Evolutionary conservation across 345 rosid species (phyloP), one percentile per base, ranked within the genome.

Genomic region (Camelina sativa): DNA sequence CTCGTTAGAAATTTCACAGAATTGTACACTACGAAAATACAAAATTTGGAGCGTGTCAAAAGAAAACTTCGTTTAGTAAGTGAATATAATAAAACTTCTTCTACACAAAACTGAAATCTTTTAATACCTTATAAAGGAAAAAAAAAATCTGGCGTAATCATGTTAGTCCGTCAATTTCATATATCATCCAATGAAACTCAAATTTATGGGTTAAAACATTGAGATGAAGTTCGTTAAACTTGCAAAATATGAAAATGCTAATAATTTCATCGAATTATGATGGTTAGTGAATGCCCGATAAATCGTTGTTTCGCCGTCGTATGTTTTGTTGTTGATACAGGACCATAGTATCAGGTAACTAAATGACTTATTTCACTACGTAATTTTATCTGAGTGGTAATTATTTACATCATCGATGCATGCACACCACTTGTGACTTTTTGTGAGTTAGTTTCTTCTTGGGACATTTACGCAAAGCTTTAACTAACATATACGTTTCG

Each of bases 401-500:
- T 57, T 61, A 52, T 1, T 43, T 8, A 69, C 41, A 37, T 69
- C 43, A 47, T 76, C 11, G n/a, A 70, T 70, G 80, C 80, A 76
- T 70, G 80, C 11, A 51, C 55, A 70, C 76, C 71, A 70, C 71
- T 37, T 65, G 80, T 70, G 71, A 56, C 60, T 70, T 37, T 37
- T 50, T 16, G 65, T 46, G 71, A 56, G 74, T 61, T 68, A 62
- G 58, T 62, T 61, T 75, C 57, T 22, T 47, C 69, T 70, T 55
- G 43, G 51, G 44, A 37, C 59, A 61, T 68, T 67, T 50, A 75
- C 64, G 69, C 60, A 68, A 52, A 59, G 73, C 75, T 76, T 55
- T 69, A 76, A 76, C 80, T 55, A 76, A 55, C 80, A 46, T 63
- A 56, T 63, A 56, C 71, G 76, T 76, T 76, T 70, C 80, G 70